These are phyloP conservation scores for Lactarius hatsudake DNA, from an alignment of 768 basidiomycete species.

Conservation along the genomic window DNA sequence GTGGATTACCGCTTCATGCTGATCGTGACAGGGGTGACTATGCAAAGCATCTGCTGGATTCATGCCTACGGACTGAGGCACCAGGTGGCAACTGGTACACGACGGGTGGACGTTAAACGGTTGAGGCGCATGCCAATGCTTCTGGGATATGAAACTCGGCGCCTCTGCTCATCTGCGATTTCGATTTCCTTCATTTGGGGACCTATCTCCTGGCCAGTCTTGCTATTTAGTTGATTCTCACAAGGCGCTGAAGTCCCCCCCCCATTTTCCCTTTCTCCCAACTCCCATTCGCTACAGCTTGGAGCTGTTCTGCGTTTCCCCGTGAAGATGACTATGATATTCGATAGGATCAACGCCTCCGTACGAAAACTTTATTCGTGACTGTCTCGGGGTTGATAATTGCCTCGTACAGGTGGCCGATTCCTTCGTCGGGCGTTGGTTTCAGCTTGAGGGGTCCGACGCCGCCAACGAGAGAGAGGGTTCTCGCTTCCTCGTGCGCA, in stretches of 20 bases:
- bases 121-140: neutral
- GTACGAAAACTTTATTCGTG: slow-evolving; percentile 7
- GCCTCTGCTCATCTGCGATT: neutral
- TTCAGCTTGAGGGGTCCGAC: slow-evolving; percentile 37
- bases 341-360: slow-evolving; percentile 20
- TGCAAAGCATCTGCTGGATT: neutral
- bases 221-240: neutral
- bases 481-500: slow-evolving; percentile 36
- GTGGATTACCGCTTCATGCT: neutral
- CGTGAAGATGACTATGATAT: slow-evolving; percentile 2
- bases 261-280: neutral
- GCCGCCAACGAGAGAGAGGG: slow-evolving; percentile 34
- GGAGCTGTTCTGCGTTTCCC: neutral
- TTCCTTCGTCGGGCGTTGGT: slow-evolving; percentile 36
- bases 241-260: neutral
- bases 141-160: slow-evolving; percentile 1
- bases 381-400: no score
- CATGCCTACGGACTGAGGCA: neutral
- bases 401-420: slow-evolving; percentile 31
- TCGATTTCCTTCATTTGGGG: neutral
- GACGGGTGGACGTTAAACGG: neutral
- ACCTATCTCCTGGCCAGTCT: neutral
- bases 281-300: neutral
- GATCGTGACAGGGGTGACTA: neutral
- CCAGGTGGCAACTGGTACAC: neutral